Base-by-base conservation (phyloP, 257 asterid genomes). In the Rubia yunnanensis region DNA sequence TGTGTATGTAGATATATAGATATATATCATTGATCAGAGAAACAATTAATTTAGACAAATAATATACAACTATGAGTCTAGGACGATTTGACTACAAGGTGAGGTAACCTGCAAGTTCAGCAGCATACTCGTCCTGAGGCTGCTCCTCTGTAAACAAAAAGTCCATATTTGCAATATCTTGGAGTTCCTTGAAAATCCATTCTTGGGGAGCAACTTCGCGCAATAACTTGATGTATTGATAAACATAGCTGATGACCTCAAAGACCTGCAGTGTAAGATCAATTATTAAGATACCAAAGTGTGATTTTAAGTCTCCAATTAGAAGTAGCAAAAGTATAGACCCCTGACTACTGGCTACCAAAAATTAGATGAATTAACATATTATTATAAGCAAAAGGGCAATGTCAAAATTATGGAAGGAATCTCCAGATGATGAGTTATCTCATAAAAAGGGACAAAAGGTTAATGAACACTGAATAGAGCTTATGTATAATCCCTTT, bases 111-210 rank as follows among this genome's bases (percentile, higher is more conserved):
- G 99, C 84, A 83, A 92, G 99, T 77, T 87, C 95, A 17, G 95
- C 87, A 71, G 96, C 99, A 81, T 92, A 92, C 73, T 92, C 99
- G 81, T 89, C 99, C 68, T 90, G 97, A 76, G 95, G 95, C 75
- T 89, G 95, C 83, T 94, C 97, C 80, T 94, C 97, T 17, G 94
- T 94, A 83, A 86, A 94, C 77, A 86, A 82, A 63, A 94, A 94
- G 71, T 94, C 99, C 94, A 94, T 82, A 39, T 83, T 80, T 61
- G 81, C 97, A 74, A 90, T 89, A 80, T 86, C 90, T 65, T 90
- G 94, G 81, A 94, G 99, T 81, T 94, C 99, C 79, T 83, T 85
- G 74, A 87, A 94, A 72, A 89, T 85, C 99, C 99, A 94, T 75
- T 86, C 86, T 79, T 89, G 94, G 61, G 97, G 99, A 67, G 88